Percentiles rank a stretch among this genome's conserved stretches.
Conservation (phyloP, 495 filamentous ascomycete genomes). For the Hyaloscypha bicolor region DNA sequence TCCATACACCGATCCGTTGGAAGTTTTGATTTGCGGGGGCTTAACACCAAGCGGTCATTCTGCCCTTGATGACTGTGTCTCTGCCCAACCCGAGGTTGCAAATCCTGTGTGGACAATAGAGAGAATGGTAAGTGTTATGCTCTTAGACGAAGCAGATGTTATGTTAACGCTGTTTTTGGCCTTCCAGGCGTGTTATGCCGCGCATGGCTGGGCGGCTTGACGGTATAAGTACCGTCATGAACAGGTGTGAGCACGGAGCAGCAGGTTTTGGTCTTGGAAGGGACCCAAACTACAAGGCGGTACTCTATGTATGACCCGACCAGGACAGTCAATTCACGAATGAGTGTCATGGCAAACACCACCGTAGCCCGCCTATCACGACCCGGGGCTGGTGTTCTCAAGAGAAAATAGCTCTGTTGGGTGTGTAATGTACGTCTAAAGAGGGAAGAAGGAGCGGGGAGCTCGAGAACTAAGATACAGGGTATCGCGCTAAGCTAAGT, state of each 20-base stretch:
- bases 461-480: no score
- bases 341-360: conserved; percentile 66
- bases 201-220: conserved; percentile 47
- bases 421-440: no score
- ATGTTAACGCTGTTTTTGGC: conserved; percentile 27
- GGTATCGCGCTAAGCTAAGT: no score
- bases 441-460: no score
- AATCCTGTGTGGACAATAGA: conserved; percentile 60
- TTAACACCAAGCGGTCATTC: conserved; percentile 49
- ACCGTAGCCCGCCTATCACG: conserved; percentile 46
- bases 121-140: conserved; percentile 48
- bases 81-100: conserved; percentile 56
- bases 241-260: conserved; percentile 66
- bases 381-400: no score
- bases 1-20: conserved; percentile 57
- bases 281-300: conserved; percentile 60
- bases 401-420: no score
- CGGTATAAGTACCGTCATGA: no score
- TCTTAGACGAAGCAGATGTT: conserved; percentile 14
- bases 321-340: conserved; percentile 54
- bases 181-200: conserved; percentile 61
- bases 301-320: conserved; percentile 64
- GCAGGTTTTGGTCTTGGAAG: conserved; percentile 64
- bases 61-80: conserved; percentile 67
- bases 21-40: conserved; percentile 61